A percentile compares a stretch with the other conserved stretches of the same genome.
These are phyloP conservation scores for Solanum sitiens DNA, from an alignment of 257 asterid genomes.

Conservation along the genomic window DNA sequence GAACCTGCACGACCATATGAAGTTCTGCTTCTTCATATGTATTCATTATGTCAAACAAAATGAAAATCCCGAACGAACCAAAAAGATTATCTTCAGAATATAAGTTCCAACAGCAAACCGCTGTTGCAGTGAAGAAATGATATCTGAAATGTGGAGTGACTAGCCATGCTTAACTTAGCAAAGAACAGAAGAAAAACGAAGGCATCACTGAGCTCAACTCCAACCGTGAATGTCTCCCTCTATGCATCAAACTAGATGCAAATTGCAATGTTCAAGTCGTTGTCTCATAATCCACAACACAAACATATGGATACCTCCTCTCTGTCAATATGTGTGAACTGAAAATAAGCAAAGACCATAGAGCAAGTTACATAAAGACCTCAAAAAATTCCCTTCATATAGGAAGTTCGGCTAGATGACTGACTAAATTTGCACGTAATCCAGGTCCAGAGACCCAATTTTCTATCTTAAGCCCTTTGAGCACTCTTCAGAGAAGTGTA, in stretches of 20 bases:
- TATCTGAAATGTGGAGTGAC: background rate
- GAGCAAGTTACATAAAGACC: background rate
- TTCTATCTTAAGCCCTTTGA: background rate
- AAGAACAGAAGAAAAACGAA: background rate
- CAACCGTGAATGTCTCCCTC: background rate
- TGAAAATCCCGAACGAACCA: slow-evolving; percentile 43
- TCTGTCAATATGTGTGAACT: background rate
- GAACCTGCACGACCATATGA: background rate
- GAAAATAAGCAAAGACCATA: background rate
- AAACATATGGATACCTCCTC: background rate
- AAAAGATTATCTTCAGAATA: background rate
- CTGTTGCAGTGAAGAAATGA: background rate
- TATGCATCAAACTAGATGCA: background rate
- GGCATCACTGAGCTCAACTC: background rate
- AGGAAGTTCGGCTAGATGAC: background rate
- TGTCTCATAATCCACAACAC: background rate
- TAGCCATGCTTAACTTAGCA: background rate
- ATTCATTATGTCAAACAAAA: slow-evolving; percentile 54
- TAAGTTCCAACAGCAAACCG: background rate
- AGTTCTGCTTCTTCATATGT: slow-evolving; percentile 34
- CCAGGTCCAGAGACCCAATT: background rate
- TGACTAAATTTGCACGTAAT: background rate
- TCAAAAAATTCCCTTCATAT: background rate
- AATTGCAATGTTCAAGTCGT: background rate
- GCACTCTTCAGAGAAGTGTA: background rate